Evolutionary conservation across 441 rosid genomes (phyloP), one percentile per base, ranked within the genome.

Genomic region (Arabidopsis hybrid): DNA sequence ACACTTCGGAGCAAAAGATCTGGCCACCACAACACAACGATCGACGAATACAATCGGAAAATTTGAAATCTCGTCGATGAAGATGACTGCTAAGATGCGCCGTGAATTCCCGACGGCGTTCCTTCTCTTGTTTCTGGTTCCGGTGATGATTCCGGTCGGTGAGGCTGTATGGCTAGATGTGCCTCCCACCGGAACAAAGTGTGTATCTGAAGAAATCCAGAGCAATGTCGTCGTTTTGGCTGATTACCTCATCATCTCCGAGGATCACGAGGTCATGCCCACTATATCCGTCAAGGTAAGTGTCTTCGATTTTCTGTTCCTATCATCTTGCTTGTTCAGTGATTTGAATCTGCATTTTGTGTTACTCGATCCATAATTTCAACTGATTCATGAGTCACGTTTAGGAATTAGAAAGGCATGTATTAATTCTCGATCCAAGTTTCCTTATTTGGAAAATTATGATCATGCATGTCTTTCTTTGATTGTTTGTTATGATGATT

Each of bases 131-230:
- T 47, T 31, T 51, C 8, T 77, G 45, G 16, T 49, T 59, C 55
- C 42, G 45, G 52, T 13, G 31, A n/a, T 67, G 43, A 38, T 80
- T 65, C 69, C 52, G 59, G 57, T 53, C 17, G 53, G 82, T 5
- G 80, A 87, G 51, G 94, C 91, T 12, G 56, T 95, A 1, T 95
- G 97, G 97, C 64, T 95, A 65, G 87, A 72, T 73, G 72, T 95
- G 56, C 97, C 97, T 51, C 45, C 81, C 45, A 4, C 89, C 7
- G 97, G 97, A 35, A 89, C 92, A 36, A 95, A 92, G 78, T 95
- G 99, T 83, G 91, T 92, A 21, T 95, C 97, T 13, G 99, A 95
- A 84, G 96, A 89, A 80, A 87, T 91, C 55, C 91, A 89, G 81
- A 88, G 80, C 85, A 87, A 92, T 81, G 83, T 92, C 42, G 92